These are phyloP conservation scores for Candida caryicola DNA, from an alignment of 805 yeast genomes.

Conservation along the genomic window DNA sequence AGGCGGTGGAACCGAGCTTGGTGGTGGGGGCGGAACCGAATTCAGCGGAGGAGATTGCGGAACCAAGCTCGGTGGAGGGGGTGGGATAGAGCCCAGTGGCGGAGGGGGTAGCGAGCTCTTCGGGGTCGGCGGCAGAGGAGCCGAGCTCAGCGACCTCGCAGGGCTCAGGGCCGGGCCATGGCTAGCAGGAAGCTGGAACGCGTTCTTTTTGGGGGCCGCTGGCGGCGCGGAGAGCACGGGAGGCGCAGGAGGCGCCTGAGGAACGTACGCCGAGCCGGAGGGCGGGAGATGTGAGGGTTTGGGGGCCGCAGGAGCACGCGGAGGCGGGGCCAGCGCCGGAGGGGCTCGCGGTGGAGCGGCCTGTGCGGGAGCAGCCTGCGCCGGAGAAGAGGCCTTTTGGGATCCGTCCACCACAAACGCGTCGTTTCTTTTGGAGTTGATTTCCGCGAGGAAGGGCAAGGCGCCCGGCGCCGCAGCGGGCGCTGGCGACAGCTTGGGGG, in stretches of 20 bases:
- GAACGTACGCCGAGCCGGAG: conserved; percentile 9
- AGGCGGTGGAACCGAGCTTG: conserved; percentile 16
- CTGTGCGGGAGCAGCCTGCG: conserved; percentile 2
- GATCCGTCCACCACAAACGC: conserved; percentile 42
- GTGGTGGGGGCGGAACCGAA: conserved; percentile 13
- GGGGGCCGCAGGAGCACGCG: conserved; percentile 2
- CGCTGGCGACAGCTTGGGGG: conserved; percentile 10
- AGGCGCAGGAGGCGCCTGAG: conserved; percentile 8
- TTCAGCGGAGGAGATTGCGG: conserved; percentile 13
- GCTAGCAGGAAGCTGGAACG: too few species aligned
- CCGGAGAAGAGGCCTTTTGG: conserved; percentile 12
- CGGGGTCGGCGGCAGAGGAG: conserved; percentile 5
- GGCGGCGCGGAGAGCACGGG: conserved; percentile 9
- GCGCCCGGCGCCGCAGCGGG: conserved; percentile 32
- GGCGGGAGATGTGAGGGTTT: conserved; percentile 10
- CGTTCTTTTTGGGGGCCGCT: too few species aligned
- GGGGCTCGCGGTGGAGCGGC: conserved; percentile 5
- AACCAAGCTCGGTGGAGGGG: conserved; percentile 16
- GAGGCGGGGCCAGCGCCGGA: conserved; percentile 5
- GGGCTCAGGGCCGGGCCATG: conserved; percentile 23
- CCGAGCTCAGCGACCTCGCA: conserved; percentile 14
- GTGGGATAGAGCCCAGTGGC: conserved; percentile 15
- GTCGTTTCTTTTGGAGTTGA: conserved; percentile 48
- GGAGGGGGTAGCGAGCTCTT: conserved; percentile 12
- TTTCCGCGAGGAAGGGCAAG: conserved; percentile 50